These are phyloP conservation scores for Botrytis tulipae DNA, from an alignment of 2,329 filamentous ascomycete genomes.

Conservation along the genomic window DNA sequence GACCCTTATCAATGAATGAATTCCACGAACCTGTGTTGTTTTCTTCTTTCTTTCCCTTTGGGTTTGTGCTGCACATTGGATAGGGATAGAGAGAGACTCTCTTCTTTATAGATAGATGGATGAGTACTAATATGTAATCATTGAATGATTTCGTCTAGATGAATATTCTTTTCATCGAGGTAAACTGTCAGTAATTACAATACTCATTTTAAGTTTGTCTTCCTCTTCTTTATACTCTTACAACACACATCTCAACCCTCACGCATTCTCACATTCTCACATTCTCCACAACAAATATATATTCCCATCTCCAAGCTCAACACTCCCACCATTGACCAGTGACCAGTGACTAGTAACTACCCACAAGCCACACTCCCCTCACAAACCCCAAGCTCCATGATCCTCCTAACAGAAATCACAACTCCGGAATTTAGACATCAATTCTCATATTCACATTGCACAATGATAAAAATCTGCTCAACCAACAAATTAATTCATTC, in stretches of 20 bases:
- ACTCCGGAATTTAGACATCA: neutral
- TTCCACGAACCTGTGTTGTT: neutral
- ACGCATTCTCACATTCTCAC: neutral
- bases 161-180: neutral
- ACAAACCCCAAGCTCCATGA: neutral
- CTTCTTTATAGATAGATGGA: neutral
- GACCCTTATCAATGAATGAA: neutral
- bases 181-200: neutral
- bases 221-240: too few species aligned
- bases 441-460: neutral
- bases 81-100: too few species aligned
- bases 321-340: neutral
- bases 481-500: neutral
- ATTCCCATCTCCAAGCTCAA: neutral
- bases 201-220: too few species aligned
- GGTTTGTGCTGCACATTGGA: neutral
- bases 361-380: accelerated
- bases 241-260: neutral
- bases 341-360: neutral
- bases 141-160: neutral
- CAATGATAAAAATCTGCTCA: neutral
- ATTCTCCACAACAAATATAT: neutral
- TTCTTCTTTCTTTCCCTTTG: neutral
- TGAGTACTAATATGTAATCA: neutral
- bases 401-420: neutral